Base-by-base conservation (phyloP, 2,329 filamentous ascomycete genomes). In the Trichocomaceae sp. region DNA sequence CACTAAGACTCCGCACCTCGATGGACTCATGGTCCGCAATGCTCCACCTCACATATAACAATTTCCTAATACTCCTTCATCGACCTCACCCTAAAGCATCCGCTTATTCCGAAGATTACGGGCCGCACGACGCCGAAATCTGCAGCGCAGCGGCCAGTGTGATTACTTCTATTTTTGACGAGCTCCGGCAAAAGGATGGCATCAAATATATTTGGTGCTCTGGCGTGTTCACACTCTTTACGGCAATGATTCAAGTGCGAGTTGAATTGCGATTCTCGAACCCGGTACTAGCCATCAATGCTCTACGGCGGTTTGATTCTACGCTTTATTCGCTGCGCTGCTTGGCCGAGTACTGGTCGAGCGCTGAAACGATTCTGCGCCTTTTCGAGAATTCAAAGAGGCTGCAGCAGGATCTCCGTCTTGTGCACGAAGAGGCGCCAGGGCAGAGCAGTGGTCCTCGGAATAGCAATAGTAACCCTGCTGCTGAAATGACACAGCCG, bases 251-350 rank as follows among this genome's bases (percentile, higher is more conserved):
- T 26, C 73, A 75, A 64, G 72, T 75, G 7, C 69, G 73, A 17
- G 72, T 75, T 7, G 73, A 75, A 55, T 66, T 75, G 19, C 71
- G 72, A 20, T 75, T 75, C 55, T 75, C 73, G 2, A 75, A 75
- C 46, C 73, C 73, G 3, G 69, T 75, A 2, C 61, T 75, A 9
- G 73, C 73, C 3, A 75, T 75, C 59, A 75, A 74, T 51, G 73
- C 72, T 15, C 66, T 75, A 47, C 70, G 73, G 35, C 69, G 72
- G 17, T 75, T 74, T 48, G 72, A 75, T 55, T 75, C 73, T 2
- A 70, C 71, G 1, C 64, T 72, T 1, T 66, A 69, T 55, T 75
- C 72, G 9, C 63, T 75, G 20, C 71, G 72, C 41, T 67, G 70
- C 50, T 62, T 75, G 22, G 69, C 73, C 13, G 64, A 70, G 35